Evolutionary conservation across 257 asterid species (phyloP), one percentile per base, ranked within the genome.

Genomic region (Dorcoceras hygrometricum): DNA sequence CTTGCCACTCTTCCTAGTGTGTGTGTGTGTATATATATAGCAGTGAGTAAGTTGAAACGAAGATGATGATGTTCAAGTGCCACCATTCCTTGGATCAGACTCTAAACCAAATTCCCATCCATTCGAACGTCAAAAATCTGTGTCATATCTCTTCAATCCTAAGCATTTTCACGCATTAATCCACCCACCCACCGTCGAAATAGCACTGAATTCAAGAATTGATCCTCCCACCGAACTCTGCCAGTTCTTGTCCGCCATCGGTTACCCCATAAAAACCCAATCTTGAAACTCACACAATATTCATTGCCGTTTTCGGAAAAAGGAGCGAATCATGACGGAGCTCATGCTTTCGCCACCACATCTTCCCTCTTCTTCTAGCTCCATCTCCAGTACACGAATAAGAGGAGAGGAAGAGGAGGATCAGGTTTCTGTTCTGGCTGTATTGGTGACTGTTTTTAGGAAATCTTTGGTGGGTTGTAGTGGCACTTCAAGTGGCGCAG

Each of bases 371-470:
- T 18, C 54, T 46, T 46, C 54, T 18, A 5, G 54, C 8, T 46
- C 54, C 22, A 14, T 46, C 18, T 0, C n/a, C 51, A 43, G 39
- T 39, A 12, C 50, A 12, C 54, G 5, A 18, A 18, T 46, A 70
- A 68, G 56, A 27, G 56, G 26, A 24, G 26, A 36, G 18, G 36
- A 31, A 23, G 59, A 55, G 26, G 50, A 63, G 36, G 55, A 67
- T 57, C 65, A 67, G 57, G 25, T 56, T 57, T 56, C 64, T 9
- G 51, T 67, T 31, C 36, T 67, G 63, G 72, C 39, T 20, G 24
- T 57, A 19, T 57, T 67, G 26, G 48, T 67, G 23, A 57, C 72
- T 0, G 56, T 67, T 67, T 36, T 67, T 24, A 57, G 72, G 65
- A 67, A 67, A 48, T 55, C 64, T 23, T 57, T 67, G 10, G 65